Conservation (phyloP, 495 filamentous ascomycete species). For the Hypoxylon fuscum region DNA sequence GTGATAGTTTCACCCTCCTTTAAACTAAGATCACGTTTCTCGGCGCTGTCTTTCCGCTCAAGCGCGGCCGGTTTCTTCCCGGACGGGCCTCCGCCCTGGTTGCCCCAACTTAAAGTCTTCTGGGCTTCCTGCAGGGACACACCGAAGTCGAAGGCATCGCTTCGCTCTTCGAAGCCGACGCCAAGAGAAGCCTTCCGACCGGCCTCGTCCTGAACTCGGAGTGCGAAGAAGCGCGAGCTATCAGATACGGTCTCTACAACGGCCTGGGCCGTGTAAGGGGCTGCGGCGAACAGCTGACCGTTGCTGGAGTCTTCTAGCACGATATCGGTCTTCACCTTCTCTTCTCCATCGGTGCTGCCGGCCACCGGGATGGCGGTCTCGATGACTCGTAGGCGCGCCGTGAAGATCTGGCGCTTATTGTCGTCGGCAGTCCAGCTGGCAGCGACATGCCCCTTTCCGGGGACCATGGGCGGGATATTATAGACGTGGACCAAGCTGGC, state of each 20-base stretch:
- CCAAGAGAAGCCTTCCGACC: slow-evolving; percentile 77
- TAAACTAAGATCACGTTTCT: slow-evolving; percentile 76
- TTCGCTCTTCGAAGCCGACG: slow-evolving; percentile 86
- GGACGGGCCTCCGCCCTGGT: slow-evolving; percentile 26
- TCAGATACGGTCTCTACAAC: slow-evolving; percentile 78
- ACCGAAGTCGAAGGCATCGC: slow-evolving; percentile 82
- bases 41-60: slow-evolving; percentile 48
- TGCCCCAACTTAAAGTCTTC: slow-evolving; percentile 59
- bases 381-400: slow-evolving; percentile 78
- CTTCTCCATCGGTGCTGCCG: slow-evolving; percentile 37
- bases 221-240: slow-evolving; percentile 79
- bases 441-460: slow-evolving; percentile 77
- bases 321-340: slow-evolving; percentile 73
- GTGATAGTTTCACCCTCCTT: slow-evolving; percentile 89
- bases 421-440: slow-evolving; percentile 75
- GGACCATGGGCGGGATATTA: slow-evolving; percentile 75
- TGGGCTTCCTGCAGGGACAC: slow-evolving; percentile 79
- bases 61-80: slow-evolving; percentile 39
- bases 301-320: slow-evolving; percentile 75
- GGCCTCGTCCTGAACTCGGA: slow-evolving; percentile 75
- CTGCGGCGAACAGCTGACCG: slow-evolving; percentile 81
- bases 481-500: slow-evolving; percentile 78
- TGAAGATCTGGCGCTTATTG: slow-evolving; percentile 78
- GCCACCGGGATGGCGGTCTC: slow-evolving; percentile 69
- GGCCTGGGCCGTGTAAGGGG: slow-evolving; percentile 68